Percentiles rank a stretch among this genome's conserved stretches.
phyloP scores from a whole-genome alignment of 352 stramenopile genomes.

The Phytophthora capsici region DNA sequence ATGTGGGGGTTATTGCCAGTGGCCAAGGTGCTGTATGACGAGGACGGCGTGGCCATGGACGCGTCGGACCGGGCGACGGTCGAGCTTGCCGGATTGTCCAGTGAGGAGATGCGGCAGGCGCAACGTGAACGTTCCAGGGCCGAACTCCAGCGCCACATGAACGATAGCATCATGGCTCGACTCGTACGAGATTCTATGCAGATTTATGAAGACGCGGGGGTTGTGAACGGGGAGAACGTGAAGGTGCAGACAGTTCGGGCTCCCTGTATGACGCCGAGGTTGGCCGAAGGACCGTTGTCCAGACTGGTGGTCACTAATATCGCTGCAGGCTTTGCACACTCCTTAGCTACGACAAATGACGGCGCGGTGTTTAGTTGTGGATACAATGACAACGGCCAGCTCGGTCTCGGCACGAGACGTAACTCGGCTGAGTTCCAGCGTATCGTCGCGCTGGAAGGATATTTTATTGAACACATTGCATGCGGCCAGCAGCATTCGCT shows the following conservation, averaged over 20 bases:
- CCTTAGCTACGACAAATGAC: conserved; percentile 57
- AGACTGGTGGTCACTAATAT: conserved; percentile 60
- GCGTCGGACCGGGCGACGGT: conserved; percentile 62
- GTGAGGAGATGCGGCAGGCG: conserved; percentile 29
- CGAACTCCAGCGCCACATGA: conserved; percentile 38
- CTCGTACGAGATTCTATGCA: conserved; percentile 72
- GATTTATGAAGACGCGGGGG: conserved; percentile 58
- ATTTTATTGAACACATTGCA: conserved; percentile 67
- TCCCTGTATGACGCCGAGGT: conserved; percentile 53
- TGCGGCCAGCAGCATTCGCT: conserved; percentile 84
- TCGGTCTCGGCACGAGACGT: conserved; percentile 68
- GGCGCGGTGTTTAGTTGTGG: conserved; percentile 74
- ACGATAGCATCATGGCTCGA: conserved; percentile 63
- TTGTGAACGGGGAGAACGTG: conserved; percentile 31
- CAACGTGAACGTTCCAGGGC: conserved; percentile 29
- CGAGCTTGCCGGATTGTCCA: conserved; percentile 59
- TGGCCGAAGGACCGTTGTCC: conserved; percentile 28
- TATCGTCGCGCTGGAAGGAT: conserved; percentile 54
- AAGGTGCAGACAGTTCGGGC: conserved; percentile 66
- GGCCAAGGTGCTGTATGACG: conserved; percentile 51
- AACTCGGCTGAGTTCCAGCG: conserved; percentile 69
- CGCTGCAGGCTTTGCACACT: conserved; percentile 80
- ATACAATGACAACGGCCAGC: conserved; percentile 87
- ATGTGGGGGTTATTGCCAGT: conserved; percentile 81
- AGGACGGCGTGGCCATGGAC: conserved; percentile 26